These are phyloP conservation scores for Kuraishia hungarica DNA, from an alignment of 805 yeast species.

Conservation along the genomic window DNA sequence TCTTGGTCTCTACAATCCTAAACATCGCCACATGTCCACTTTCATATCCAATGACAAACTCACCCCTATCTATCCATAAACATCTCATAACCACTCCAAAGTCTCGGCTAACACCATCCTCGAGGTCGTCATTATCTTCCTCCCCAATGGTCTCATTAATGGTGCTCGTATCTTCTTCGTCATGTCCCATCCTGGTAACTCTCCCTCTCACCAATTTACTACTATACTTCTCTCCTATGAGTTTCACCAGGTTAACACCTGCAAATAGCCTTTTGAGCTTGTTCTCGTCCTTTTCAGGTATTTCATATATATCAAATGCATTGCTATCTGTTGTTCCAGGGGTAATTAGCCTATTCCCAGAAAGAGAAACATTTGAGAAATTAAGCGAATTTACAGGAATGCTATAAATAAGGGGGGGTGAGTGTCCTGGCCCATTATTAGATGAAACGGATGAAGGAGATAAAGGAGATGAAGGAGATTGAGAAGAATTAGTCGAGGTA, in stretches of 20 bases:
- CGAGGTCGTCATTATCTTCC: too few species aligned
- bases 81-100: slow-evolving; percentile 66
- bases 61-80: slow-evolving; percentile 23
- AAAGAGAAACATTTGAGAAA: slow-evolving; percentile 51
- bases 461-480: too few species aligned
- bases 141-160: too few species aligned
- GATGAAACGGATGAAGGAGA: too few species aligned
- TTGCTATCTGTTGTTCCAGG: slow-evolving; percentile 63
- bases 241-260: slow-evolving; percentile 21
- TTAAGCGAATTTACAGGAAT: slow-evolving; percentile 70
- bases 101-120: slow-evolving; percentile 15
- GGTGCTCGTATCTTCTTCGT: slow-evolving; percentile 4
- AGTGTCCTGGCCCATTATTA: too few species aligned
- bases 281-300: slow-evolving; percentile 12
- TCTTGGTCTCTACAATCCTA: slow-evolving; percentile 3
- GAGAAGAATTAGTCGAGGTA: too few species aligned
- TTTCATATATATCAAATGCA: slow-evolving; percentile 50
- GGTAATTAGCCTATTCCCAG: slow-evolving; percentile 29
- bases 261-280: slow-evolving; percentile 23
- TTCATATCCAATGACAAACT: slow-evolving; percentile 57
- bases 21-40: slow-evolving; percentile 49
- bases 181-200: slow-evolving; percentile 2
- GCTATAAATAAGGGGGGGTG: slow-evolving; percentile 22
- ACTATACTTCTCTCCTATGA: slow-evolving; percentile 13
- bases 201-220: slow-evolving; percentile 11